These are phyloP conservation scores for Aspergillus latus DNA, from an alignment of 2,329 filamentous ascomycete genomes.

Conservation along the genomic window DNA sequence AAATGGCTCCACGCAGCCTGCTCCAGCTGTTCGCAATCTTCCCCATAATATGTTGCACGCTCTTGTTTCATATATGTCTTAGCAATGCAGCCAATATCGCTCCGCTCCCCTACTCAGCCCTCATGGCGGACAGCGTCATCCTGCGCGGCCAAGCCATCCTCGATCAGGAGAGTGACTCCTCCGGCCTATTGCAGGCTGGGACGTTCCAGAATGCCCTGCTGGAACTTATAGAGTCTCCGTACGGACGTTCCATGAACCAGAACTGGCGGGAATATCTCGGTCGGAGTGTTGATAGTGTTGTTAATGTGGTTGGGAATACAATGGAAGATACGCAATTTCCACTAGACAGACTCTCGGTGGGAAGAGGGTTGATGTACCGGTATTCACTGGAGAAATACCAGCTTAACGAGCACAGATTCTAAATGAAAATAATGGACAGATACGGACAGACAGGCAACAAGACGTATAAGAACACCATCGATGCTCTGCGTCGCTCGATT, in stretches of 20 bases:
- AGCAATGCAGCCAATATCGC: background rate
- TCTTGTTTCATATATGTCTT: background rate
- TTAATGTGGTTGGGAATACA: constrained; percentile 19
- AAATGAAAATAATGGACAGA: background rate
- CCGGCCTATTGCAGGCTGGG: constrained; percentile 23
- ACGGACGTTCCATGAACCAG: constrained; percentile 10
- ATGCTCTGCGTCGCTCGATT: constrained; percentile 21
- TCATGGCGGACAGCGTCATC: constrained; percentile 32
- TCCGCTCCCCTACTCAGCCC: constrained; percentile 24
- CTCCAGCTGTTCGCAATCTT: background rate
- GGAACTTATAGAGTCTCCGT: constrained; percentile 16
- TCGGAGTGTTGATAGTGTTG: constrained; percentile 22
- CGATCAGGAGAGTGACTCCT: constrained; percentile 5
- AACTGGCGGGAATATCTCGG: constrained; percentile 24
- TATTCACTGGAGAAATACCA: constrained; percentile 2
- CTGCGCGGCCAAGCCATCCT: constrained; percentile 24
- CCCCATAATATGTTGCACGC: background rate
- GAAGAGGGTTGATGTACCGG: constrained; percentile 20
- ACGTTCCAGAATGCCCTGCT: constrained; percentile 27
- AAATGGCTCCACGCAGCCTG: too few relatives aligned
- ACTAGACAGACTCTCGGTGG: constrained; percentile 24
- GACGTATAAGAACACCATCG: constrained; percentile 16
- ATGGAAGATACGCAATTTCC: constrained; percentile 22
- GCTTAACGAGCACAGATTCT: too few relatives aligned
- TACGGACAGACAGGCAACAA: constrained; percentile 16